These are phyloP conservation scores for Phytophthora kernoviae DNA, from an alignment of 352 stramenopile species.

Conservation along the genomic window DNA sequence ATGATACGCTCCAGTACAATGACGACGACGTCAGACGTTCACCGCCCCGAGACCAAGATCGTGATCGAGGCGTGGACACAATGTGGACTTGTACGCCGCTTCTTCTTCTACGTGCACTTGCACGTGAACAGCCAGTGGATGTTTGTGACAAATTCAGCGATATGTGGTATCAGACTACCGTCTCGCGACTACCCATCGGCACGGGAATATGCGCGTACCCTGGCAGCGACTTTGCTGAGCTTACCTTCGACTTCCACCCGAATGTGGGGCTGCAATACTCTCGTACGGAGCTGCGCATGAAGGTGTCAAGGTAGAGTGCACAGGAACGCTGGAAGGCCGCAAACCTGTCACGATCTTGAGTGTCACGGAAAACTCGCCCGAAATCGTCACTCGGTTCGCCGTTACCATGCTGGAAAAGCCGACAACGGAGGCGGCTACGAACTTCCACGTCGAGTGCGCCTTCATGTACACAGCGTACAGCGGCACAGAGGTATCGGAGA, in stretches of 20 bases:
- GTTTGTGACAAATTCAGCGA: slow-evolving; percentile 58
- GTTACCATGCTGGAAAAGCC: slow-evolving; percentile 54
- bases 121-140: slow-evolving; percentile 49
- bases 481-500: slow-evolving; percentile 24
- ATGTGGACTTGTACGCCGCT: slow-evolving; percentile 51
- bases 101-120: slow-evolving; percentile 56
- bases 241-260: slow-evolving; percentile 69
- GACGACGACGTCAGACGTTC: slow-evolving; percentile 44
- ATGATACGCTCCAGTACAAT: slow-evolving; percentile 17
- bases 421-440: slow-evolving; percentile 41
- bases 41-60: slow-evolving; percentile 48
- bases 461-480: slow-evolving; percentile 61
- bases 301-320: slow-evolving; percentile 52
- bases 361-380: slow-evolving; percentile 29
- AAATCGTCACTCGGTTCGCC: slow-evolving; percentile 60
- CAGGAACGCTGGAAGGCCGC: slow-evolving; percentile 34
- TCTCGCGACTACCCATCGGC: slow-evolving; percentile 36
- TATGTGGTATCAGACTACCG: slow-evolving; percentile 75
- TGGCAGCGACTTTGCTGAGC: slow-evolving; percentile 65
- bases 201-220: slow-evolving; percentile 53
- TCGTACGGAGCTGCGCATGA: slow-evolving; percentile 38
- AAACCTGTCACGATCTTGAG: slow-evolving; percentile 41
- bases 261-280: slow-evolving; percentile 47
- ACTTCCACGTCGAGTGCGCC: slow-evolving; percentile 50
- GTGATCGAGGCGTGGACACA: slow-evolving; percentile 63